Evolutionary conservation across 2,329 filamentous ascomycete species (phyloP), one percentile per base, ranked within the genome.

Genomic region (Xylaria digitata): DNA sequence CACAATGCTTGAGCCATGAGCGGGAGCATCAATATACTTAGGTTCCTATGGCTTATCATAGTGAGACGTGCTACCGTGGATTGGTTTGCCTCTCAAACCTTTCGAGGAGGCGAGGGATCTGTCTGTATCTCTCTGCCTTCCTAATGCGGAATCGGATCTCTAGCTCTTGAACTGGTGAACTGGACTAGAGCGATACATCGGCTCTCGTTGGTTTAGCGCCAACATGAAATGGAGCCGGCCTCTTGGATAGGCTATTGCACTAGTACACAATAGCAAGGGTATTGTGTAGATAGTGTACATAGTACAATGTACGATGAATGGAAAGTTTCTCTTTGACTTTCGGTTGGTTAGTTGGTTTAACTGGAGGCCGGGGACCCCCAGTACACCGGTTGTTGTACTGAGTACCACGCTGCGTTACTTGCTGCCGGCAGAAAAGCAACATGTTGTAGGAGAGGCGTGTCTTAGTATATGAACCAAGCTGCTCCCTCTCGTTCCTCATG

Each of bases 391-490:
- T n/a, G n/a, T n/a, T n/a, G n/a, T n/a, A n/a, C n/a, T n/a, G n/a
- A n/a, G n/a, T n/a, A n/a, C 26, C 13, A 50, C 2, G 8, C 21
- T 32, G n/a, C n/a, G n/a, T n/a, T 32, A n/a, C 40, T 17, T 13
- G 8, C 11, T 32, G 34, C 19, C 17, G 19, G 17, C 26, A 40
- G 55, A 37, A 11, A 21, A 50, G 23, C 17, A 46, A 45, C 48
- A 7, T 52, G 26, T 57, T 49, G 59, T 32, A 23, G 52, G 40
- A 26, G 40, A 8, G 23, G 17, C 13, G 17, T 55, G 37, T 49
- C n/a, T 34, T 6, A n/a, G 58, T 69, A 69, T 69, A 67, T 65
- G 67, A 69, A 63, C 34, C 54, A 45, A 17, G 54, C 55, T 43
- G 13, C 45, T 61, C 61, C 65, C 65, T 37, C 61, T 60, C 53